Base-by-base conservation (phyloP, 768 basidiomycete species). In the Amylocystis lapponica region DNA sequence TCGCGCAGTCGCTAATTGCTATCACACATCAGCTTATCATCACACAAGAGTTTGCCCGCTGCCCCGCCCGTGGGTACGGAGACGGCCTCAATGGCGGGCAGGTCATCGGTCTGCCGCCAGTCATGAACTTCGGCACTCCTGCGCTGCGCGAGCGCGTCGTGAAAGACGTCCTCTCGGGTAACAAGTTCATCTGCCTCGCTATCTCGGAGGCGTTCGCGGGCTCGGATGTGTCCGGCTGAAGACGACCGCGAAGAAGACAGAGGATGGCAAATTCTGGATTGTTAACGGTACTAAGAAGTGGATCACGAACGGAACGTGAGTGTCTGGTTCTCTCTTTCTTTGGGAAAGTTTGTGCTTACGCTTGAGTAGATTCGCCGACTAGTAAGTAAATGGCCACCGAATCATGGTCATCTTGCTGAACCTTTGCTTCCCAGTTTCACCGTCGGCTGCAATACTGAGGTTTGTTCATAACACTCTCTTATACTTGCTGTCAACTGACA, bases 151-250 rank as follows among this genome's bases (percentile, higher is more conserved):
- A 67, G 8, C 75, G 67, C 51, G 68, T 81, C 35, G 53, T 82
- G 9, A 77, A 78, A 1, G 81, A 86, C 36, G 78, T 88, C 6
- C 69, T 90, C 39, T 65, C 69, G 22, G 85, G 85, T 22, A 84
- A 83, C 66, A 90, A 89, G 67, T 85, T 83, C 59, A 89, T 96
- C 47, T 85, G 79, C 45, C 65, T 95, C 25, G 92, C 91, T 32
- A 88, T 95, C 50, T 84, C 85, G 10, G 92, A 95, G 64, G 89
- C 91, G 3, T 86, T 86, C 44, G 90, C 89, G 9, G 90, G 85
- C 30, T 83, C 80, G 52, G 91, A 94, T 60, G 90, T 96, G 8
- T 71, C 75, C 62, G 86, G 89, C 62, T 94, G 45, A 72, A 78
- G 57, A 90, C 89, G 3, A 79, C 76, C 3, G 92, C 90, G 7